Evolutionary conservation across 2,329 filamentous ascomycete species (phyloP), one percentile per base, ranked within the genome.

Genomic region (Aspergillus hiratsukae): DNA sequence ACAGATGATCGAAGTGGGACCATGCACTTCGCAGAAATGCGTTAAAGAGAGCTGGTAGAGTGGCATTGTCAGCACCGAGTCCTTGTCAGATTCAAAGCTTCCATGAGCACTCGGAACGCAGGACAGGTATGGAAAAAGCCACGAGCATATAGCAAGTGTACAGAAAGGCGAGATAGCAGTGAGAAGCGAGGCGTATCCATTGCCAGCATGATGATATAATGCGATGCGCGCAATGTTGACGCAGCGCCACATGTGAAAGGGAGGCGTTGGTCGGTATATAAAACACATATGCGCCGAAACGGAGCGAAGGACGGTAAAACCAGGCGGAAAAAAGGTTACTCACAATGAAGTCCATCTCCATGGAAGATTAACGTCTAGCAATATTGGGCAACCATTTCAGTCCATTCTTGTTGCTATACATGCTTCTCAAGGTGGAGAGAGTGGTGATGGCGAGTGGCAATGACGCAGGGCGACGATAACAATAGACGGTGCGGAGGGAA

Each of bases 21-120:
- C 82, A 78, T 85, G 81, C 70, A 82, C 76, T 74, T 85, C 82
- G 72, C 82, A 85, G 70, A 85, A 85, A 73, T 85, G 82, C 61
- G 82, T 83, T 61, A 85, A 78, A 65, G 82, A 84, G 67, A 85
- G 79, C 82, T 85, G 65, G 53, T 37, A 57, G 56, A 49, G 48
- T 23, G 52, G 29, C 43, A 46, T 46, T 46, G 43, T 46, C 43
- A 46, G 43, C 21, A 46, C 10, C 19, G 21, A 14, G 19, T 11
- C 5, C 49, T 56, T 52, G 58, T 52, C 50, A 49, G 52, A 52
- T 46, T 54, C 3, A 14, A 37, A 57, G 29, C 21, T n/a, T 45
- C 52, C 56, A 52, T 50, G 45, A 48, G 46, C 37, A 37, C 25
- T 46, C 19, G 43, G 49, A 45, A 41, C 31, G 41, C 50, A 51